These are phyloP conservation scores for Bisporella sp. DNA, from an alignment of 2,329 filamentous ascomycete genomes.

Conservation along the genomic window DNA sequence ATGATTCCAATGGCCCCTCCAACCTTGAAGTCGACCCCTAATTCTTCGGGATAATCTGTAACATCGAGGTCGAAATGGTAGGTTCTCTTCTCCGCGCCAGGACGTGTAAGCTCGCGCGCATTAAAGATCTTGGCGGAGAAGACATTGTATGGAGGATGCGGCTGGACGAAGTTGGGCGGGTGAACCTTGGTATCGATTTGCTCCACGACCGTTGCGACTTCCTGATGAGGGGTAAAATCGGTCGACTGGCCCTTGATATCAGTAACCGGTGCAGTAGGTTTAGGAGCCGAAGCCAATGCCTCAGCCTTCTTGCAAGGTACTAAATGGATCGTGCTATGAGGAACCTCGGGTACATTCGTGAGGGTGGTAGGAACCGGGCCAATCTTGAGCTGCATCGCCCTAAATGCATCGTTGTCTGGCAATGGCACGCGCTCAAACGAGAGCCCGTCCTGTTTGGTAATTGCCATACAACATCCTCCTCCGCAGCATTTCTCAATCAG, in stretches of 20 bases:
- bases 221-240: conserved; percentile 25
- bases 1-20: conserved; percentile 92
- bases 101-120: conserved; percentile 77
- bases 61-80: conserved; percentile 97
- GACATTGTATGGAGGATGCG: conserved; percentile 88
- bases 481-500: conserved; percentile 58
- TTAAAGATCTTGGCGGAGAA: conserved; percentile 83
- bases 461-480: conserved; percentile 54
- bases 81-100: conserved; percentile 90
- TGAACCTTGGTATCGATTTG: conserved; percentile 54
- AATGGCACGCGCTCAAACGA: conserved; percentile 46
- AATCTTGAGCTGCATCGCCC: conserved; percentile 70
- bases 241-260: conserved; percentile 20
- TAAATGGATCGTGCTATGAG: conserved; percentile 68
- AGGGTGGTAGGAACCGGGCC: conserved; percentile 67
- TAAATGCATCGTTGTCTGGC: conserved; percentile 81
- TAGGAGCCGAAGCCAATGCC: conserved; percentile 34
- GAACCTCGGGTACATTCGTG: conserved; percentile 64
- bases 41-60: conserved; percentile 85
- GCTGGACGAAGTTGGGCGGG: conserved; percentile 85
- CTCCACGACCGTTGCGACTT: conserved; percentile 3
- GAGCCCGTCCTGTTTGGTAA: conserved; percentile 36
- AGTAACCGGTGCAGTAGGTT: conserved; percentile 41
- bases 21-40: conserved; percentile 86
- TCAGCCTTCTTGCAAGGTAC: conserved; percentile 43